These are phyloP conservation scores for Cutaneotrichosporon cavernicola DNA, from an alignment of 1,284 basidiomycete species.

Conservation along the genomic window DNA sequence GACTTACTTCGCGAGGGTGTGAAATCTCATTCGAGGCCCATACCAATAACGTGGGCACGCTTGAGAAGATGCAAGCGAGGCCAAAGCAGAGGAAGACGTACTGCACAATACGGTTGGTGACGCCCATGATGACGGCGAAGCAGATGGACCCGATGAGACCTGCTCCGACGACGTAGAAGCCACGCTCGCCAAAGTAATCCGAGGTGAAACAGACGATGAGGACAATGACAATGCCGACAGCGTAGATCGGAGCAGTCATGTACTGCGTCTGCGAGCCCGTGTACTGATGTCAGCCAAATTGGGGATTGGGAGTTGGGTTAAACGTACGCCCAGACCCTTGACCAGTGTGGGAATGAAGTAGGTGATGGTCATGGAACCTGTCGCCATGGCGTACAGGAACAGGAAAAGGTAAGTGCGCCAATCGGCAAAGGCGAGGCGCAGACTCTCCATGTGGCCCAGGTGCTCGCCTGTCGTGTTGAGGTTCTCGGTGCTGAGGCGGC, in stretches of 20 bases:
- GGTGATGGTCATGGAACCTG: slow-evolving; percentile 47
- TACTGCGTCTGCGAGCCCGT: slow-evolving; percentile 42
- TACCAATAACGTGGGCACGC: slow-evolving; percentile 47
- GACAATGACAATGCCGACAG: slow-evolving; percentile 43
- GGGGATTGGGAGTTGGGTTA: slow-evolving; percentile 14
- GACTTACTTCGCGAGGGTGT: slow-evolving; percentile 31
- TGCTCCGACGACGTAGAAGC: slow-evolving; percentile 41
- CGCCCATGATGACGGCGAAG: slow-evolving; percentile 48
- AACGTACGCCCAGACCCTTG: background rate
- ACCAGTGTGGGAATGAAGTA: slow-evolving; percentile 51
- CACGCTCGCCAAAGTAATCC: slow-evolving; percentile 47
- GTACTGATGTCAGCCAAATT: slow-evolving; percentile 36
- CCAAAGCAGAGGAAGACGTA: slow-evolving; percentile 54
- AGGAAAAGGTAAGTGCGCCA: slow-evolving; percentile 48
- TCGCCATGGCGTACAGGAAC: slow-evolving; percentile 44
- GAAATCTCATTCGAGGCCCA: slow-evolving; percentile 42
- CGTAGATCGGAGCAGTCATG: slow-evolving; percentile 48
- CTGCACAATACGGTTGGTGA: slow-evolving; percentile 38
- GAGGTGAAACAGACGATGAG: slow-evolving; percentile 45
- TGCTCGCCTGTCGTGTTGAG: slow-evolving; percentile 23
- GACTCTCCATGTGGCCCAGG: slow-evolving; percentile 27
- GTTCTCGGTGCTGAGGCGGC: slow-evolving; percentile 20
- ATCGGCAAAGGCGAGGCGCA: slow-evolving; percentile 32
- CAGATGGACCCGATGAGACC: slow-evolving; percentile 31
- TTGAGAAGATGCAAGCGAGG: slow-evolving; percentile 48